Conservation (phyloP, 345 rosid genomes). For the Bretschneidera sinensis region DNA sequence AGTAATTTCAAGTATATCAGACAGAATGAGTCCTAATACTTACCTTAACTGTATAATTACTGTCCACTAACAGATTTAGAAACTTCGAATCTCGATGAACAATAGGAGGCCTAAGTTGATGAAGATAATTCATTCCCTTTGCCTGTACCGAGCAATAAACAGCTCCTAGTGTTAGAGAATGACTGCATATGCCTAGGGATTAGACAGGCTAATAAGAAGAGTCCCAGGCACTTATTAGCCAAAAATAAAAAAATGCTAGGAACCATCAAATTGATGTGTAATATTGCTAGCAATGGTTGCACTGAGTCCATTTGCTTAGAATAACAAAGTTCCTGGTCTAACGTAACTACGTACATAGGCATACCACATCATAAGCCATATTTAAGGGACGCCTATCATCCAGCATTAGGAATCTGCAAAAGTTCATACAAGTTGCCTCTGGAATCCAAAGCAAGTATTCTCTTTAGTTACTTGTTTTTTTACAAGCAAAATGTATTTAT, state of each 20-base stretch:
- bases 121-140: slow-evolving; percentile 79
- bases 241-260: no score
- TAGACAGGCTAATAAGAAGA: no score
- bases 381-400: slow-evolving; percentile 36
- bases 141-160: slow-evolving; percentile 41
- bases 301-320: background rate
- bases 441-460: slow-evolving; percentile 18
- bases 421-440: slow-evolving; percentile 48
- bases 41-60: slow-evolving; percentile 48
- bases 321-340: slow-evolving; percentile 2
- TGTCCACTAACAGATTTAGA: slow-evolving; percentile 50
- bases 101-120: slow-evolving; percentile 47
- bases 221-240: no score
- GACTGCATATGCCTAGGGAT: no score
- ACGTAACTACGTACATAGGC: background rate
- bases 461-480: background rate
- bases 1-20: background rate
- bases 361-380: slow-evolving; percentile 63
- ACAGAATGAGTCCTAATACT: slow-evolving; percentile 20
- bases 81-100: slow-evolving; percentile 58
- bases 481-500: no score
- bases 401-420: slow-evolving; percentile 40
- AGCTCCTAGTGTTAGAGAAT: slow-evolving; percentile 11
- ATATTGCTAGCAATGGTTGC: background rate
- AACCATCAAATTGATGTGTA: background rate